Percentiles rank a stretch among this genome's conserved stretches.
Evolutionary conservation across 1,284 basidiomycete species (phyloP).

Genomic region (Neotropicomus parvogracilis): DNA sequence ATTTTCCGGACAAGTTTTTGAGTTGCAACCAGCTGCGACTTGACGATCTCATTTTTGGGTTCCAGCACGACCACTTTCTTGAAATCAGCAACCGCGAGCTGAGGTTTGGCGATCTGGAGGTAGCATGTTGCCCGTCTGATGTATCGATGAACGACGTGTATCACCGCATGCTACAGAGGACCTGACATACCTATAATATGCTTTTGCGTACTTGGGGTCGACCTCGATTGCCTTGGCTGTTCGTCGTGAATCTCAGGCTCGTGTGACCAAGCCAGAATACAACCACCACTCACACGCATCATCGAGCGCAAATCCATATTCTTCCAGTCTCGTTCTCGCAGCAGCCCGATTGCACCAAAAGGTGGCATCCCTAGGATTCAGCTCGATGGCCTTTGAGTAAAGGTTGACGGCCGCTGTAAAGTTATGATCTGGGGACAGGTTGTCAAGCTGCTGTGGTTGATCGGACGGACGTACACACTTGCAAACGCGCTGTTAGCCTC

Average conservation of each 20-base stretch:
- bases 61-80: slow-evolving; percentile 86
- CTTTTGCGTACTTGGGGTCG: slow-evolving; percentile 90
- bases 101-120: slow-evolving; percentile 84
- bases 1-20: slow-evolving; percentile 86
- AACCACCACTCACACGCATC: slow-evolving; percentile 62
- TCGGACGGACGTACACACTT: slow-evolving; percentile 39
- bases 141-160: slow-evolving; percentile 6
- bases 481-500: slow-evolving; percentile 86
- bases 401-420: slow-evolving; percentile 65
- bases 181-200: slow-evolving; percentile 68
- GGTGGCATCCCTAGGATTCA: slow-evolving; percentile 74
- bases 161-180: not conserved
- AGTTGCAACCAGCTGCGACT: slow-evolving; percentile 81
- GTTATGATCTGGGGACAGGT: slow-evolving; percentile 44
- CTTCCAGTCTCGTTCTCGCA: slow-evolving; percentile 75
- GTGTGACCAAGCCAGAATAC: slow-evolving; percentile 8
- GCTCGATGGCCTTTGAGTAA: slow-evolving; percentile 75
- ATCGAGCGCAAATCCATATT: slow-evolving; percentile 76
- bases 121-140: slow-evolving; percentile 86
- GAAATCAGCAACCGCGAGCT: slow-evolving; percentile 82
- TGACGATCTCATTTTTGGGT: slow-evolving; percentile 80
- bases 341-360: slow-evolving; percentile 80
- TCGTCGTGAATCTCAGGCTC: slow-evolving; percentile 17
- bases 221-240: slow-evolving; percentile 83
- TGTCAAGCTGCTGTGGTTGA: slow-evolving; percentile 3